Evolutionary conservation across 306 rosid genomes (phyloP).

Genomic region (Vigna radiata): DNA sequence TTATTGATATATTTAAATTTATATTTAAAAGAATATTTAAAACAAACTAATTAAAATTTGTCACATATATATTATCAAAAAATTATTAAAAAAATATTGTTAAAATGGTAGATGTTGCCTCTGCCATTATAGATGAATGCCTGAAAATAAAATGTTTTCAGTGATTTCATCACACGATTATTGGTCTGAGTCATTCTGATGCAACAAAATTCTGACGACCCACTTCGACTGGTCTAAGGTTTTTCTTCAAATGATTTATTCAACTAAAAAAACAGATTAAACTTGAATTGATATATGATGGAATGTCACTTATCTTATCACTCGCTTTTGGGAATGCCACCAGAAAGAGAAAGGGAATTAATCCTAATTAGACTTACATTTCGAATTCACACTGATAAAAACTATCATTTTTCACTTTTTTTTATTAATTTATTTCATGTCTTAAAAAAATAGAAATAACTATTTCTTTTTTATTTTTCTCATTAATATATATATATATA

Average conservation of each 20-base stretch:
- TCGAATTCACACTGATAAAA: too few relatives aligned
- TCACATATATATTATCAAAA: too few relatives aligned
- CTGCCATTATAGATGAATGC: conserved; percentile 32
- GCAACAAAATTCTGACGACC: conserved; percentile 40
- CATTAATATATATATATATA: too few relatives aligned
- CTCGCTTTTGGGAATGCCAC: background rate
- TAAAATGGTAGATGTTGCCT: conserved; percentile 44
- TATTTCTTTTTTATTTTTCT: too few relatives aligned
- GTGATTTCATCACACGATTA: conserved; percentile 11
- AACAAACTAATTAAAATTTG: too few relatives aligned
- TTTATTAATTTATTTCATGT: too few relatives aligned
- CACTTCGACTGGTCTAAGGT: conserved; percentile 36
- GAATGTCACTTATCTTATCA: conserved; percentile 40
- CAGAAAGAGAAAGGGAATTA: background rate
- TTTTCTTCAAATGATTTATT: conserved; percentile 18
- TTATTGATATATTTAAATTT: too few relatives aligned
- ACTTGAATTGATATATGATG: conserved; percentile 42
- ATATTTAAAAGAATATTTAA: too few relatives aligned
- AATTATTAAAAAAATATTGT: too few relatives aligned
- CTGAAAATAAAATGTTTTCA: background rate
- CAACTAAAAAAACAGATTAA: background rate
- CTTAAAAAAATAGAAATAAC: too few relatives aligned
- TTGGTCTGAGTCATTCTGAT: conserved; percentile 27
- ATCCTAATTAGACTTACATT: background rate
- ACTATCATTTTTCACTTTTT: too few relatives aligned